These are phyloP conservation scores for Saccharomyces pastorianus DNA, from an alignment of 1,139 yeast genomes.

Conservation along the genomic window DNA sequence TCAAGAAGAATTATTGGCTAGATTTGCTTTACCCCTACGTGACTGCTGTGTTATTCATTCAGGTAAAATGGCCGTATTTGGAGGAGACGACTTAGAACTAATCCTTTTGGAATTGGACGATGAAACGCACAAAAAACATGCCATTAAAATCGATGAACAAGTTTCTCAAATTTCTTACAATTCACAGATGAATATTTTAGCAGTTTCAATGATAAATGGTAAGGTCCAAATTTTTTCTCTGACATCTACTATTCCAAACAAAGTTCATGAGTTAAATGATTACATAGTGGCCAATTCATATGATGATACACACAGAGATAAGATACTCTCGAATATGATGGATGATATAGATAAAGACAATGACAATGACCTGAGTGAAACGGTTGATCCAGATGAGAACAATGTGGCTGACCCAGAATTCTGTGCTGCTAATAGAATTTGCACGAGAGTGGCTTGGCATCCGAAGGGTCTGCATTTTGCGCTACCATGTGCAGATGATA, in stretches of 20 bases:
- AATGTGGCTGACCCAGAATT: slow-evolving; percentile 22
- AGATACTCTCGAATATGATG: slow-evolving; percentile 12
- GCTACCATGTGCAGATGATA: slow-evolving; percentile 40
- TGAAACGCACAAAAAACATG: slow-evolving; percentile 29
- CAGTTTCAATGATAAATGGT: slow-evolving; percentile 64
- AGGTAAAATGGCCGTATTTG: slow-evolving; percentile 60
- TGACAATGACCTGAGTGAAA: slow-evolving; percentile 31
- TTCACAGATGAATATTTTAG: slow-evolving; percentile 48
- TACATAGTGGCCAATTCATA: slow-evolving; percentile 33
- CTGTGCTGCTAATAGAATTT: slow-evolving; percentile 31
- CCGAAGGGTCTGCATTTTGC: slow-evolving; percentile 60
- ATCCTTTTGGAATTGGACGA: slow-evolving; percentile 46
- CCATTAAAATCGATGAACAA: slow-evolving; percentile 44
- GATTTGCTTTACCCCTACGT: slow-evolving; percentile 53
- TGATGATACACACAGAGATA: slow-evolving; percentile 26
- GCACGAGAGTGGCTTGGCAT: slow-evolving; percentile 48
- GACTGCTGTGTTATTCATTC: slow-evolving; percentile 60
- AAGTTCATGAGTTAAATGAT: slow-evolving; percentile 38
- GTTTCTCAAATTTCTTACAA: slow-evolving; percentile 56
- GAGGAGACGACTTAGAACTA: slow-evolving; percentile 69
- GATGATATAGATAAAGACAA: slow-evolving; percentile 27
- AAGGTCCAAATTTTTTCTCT: slow-evolving; percentile 56
- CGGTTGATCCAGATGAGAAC: slow-evolving; percentile 23
- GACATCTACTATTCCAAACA: slow-evolving; percentile 36
- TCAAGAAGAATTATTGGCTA: slow-evolving; percentile 16